Conservation (phyloP, 345 rosid genomes). For the Lumnitzera littorea region DNA sequence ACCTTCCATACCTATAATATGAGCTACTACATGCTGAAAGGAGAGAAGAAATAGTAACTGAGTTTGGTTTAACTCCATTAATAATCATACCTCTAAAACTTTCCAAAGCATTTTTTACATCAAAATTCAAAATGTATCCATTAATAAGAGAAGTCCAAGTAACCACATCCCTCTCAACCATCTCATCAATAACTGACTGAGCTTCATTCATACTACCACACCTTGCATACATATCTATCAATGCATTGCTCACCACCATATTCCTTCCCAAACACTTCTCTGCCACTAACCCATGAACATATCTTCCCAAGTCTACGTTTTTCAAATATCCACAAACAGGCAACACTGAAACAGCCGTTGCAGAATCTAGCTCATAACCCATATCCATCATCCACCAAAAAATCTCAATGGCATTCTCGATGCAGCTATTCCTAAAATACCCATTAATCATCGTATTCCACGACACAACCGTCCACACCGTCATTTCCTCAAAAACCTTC, state of each 20-base stretch:
- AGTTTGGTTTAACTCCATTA: constrained; percentile 37
- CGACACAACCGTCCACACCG: constrained; percentile 35
- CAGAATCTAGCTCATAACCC: constrained; percentile 26
- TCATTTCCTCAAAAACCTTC: constrained; percentile 35
- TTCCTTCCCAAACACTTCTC: constrained; percentile 32
- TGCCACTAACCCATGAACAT: constrained; percentile 37
- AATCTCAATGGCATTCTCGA: constrained; percentile 30
- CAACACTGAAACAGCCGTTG: constrained; percentile 41
- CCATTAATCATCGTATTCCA: constrained; percentile 64
- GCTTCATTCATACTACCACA: constrained; percentile 45
- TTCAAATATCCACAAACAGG: constrained; percentile 40
- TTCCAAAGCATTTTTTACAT: constrained; percentile 31
- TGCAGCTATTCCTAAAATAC: constrained; percentile 35
- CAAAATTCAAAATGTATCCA: constrained; percentile 45
- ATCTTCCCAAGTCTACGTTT: constrained; percentile 35
- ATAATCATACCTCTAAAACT: constrained; percentile 37
- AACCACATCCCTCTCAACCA: constrained; percentile 47
- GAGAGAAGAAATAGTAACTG: constrained; percentile 56
- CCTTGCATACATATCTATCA: constrained; percentile 64
- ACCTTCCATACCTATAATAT: constrained; percentile 38
- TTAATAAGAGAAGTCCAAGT: constrained; percentile 52
- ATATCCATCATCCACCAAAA: constrained; percentile 28
- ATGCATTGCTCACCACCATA: constrained; percentile 40
- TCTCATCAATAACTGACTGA: constrained; percentile 28
- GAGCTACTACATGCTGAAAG: constrained; percentile 57